Base-by-base conservation (phyloP, 2,329 filamentous ascomycete genomes). In the Fusarium nematophilum region DNA sequence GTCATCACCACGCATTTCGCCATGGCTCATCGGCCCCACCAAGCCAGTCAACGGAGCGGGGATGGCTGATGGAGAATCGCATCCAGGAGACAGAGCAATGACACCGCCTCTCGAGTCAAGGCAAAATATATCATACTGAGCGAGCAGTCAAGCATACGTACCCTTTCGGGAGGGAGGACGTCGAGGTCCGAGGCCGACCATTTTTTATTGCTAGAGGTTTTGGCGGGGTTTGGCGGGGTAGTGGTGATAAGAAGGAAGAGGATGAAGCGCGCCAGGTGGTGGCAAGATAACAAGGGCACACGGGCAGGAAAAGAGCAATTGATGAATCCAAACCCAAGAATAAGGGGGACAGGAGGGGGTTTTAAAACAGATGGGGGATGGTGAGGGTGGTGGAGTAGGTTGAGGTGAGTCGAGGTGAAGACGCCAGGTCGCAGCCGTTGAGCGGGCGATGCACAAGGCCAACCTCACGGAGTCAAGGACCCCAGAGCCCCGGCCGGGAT, bases 81-180 rank as follows among this genome's bases (percentile, higher is more conserved):
- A 23, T 53, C 42, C 39, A 25, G 18, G 38, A 21, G 23, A 31
- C 33, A 25, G 36, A 11, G 23, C 9, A 34, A 43, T 18, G 37
- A 21, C 13, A 40, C 40, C 34, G 9, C 42, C 11, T 10, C 23
- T 45, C 17, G 40, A 18, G 29, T 30, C 25, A 45, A 45, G 10
- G 15, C 37, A 39, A 23, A 34, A 53, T 37, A 40, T 9, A 46
- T 27, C 34, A 40, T 31, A 10, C 26, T 54, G 17, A 38, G 46
- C 27, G 33, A 63, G 34, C 34, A 40, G 23, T 33, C 31, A 59
- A 54, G 49, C 54, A 59, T 61, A 84, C 86, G 75, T 85, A 90
- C 90, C 90, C 85, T 90, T 92, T 66, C 80, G 77, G 68, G 78
- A 79, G 67, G 79, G 79, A 64, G 79, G 79, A 72, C 76, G 79